Evolutionary conservation across 106 monocot species (phyloP).

Genomic region (Ottelia alismoides): DNA sequence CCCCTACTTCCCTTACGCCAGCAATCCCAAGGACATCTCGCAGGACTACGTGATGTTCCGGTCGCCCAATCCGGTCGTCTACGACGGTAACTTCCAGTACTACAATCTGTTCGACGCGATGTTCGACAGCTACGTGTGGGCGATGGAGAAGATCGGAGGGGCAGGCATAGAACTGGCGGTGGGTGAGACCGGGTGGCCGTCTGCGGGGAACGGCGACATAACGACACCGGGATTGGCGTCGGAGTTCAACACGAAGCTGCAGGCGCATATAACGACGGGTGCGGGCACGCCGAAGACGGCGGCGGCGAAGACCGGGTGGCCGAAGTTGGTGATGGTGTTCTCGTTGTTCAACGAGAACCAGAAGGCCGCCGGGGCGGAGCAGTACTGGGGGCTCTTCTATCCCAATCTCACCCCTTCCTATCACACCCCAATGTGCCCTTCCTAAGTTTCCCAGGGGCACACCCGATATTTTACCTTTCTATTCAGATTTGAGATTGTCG

Average conservation of each 20-base stretch:
- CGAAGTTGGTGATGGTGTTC: too few species aligned
- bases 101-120: slow-evolving; percentile 21
- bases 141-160: slow-evolving; percentile 15
- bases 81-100: slow-evolving; percentile 8
- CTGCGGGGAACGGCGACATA: slow-evolving; percentile 1
- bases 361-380: slow-evolving; percentile 4
- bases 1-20: too few species aligned
- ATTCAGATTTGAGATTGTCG: too few species aligned
- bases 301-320: too few species aligned
- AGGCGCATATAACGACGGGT: background rate
- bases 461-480: too few species aligned
- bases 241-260: slow-evolving; percentile 12
- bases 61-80: background rate
- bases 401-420: slow-evolving; percentile 2
- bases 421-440: background rate
- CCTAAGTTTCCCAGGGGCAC: too few species aligned
- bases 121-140: slow-evolving; percentile 9
- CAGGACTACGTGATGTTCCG: slow-evolving; percentile 16
- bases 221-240: slow-evolving; percentile 9
- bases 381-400: slow-evolving; percentile 6
- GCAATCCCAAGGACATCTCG: too few species aligned
- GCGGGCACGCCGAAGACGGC: slow-evolving; percentile 26
- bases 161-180: slow-evolving; percentile 9
- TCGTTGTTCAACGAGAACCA: too few species aligned
- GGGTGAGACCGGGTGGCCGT: slow-evolving; percentile 31